Percentiles rank a stretch among this genome's conserved stretches.
Evolutionary conservation across 202 grass and related monocot species (phyloP).

Genomic region (Cymbopogon flexuosus): DNA sequence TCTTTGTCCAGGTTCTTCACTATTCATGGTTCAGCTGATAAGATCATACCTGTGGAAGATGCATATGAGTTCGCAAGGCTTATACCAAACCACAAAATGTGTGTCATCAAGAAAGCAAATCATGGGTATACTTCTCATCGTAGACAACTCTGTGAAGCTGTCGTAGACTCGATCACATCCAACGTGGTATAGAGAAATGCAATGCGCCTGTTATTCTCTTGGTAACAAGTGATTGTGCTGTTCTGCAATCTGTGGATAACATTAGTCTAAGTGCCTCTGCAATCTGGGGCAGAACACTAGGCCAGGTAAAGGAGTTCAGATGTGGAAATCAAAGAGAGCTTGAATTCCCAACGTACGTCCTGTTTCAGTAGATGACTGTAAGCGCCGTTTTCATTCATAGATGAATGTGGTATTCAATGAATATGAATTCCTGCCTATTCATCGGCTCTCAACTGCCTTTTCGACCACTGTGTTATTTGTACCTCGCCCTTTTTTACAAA

Average conservation of each 20-base stretch:
- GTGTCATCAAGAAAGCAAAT: slow-evolving; percentile 65
- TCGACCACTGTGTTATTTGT: neutral
- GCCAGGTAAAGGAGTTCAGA: neutral
- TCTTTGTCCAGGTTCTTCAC: slow-evolving; percentile 54
- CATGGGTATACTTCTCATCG: slow-evolving; percentile 65
- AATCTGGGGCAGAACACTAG: neutral
- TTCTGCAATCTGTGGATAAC: neutral
- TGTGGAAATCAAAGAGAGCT: neutral
- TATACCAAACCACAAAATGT: slow-evolving; percentile 65
- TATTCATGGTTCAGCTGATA: slow-evolving; percentile 74
- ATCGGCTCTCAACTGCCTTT: neutral
- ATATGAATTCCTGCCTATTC: too few species aligned
- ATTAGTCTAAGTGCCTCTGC: neutral
- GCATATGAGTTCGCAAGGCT: slow-evolving; percentile 61
- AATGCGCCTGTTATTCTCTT: neutral
- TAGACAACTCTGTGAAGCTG: slow-evolving; percentile 44
- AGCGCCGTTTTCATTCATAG: neutral
- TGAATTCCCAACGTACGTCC: neutral
- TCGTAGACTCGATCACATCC: slow-evolving; percentile 46
- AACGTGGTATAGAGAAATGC: slow-evolving; percentile 15
- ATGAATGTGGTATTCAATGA: neutral
- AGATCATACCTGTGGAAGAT: slow-evolving; percentile 58
- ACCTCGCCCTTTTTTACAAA: too few species aligned
- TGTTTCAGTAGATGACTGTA: neutral
- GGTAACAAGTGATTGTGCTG: neutral